phyloP scores from a whole-genome alignment of 2,329 filamentous ascomycete genomes.

The Penicillium sp. region DNA sequence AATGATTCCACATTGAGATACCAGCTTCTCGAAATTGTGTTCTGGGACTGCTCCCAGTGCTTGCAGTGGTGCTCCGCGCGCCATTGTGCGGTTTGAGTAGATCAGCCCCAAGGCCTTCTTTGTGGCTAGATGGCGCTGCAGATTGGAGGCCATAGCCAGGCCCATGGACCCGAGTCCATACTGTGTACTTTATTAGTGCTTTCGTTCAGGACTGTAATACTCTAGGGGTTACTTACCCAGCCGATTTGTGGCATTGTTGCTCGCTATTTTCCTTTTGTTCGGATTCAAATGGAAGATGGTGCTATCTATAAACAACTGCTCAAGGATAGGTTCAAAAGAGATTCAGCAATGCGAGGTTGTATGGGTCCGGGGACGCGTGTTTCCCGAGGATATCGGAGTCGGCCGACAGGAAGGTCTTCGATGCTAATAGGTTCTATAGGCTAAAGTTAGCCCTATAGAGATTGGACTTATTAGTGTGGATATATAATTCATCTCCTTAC shows the following conservation, averaged over 20 bases:
- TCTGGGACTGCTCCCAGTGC: constrained; percentile 36
- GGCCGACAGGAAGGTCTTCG: constrained; percentile 19
- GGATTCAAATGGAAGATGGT: neutral
- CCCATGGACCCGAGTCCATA: constrained; percentile 48
- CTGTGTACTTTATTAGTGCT: constrained; percentile 17
- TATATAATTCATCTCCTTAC: neutral
- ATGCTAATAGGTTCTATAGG: neutral
- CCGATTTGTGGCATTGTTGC: constrained; percentile 36
- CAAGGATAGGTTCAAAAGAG: too few species aligned
- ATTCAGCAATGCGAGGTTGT: neutral
- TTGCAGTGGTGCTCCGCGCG: constrained; percentile 38
- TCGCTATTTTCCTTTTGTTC: neutral
- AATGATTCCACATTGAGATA: constrained; percentile 40
- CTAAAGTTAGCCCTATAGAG: neutral
- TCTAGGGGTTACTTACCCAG: constrained; percentile 29
- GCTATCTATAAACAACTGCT: neutral
- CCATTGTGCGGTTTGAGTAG: constrained; percentile 44
- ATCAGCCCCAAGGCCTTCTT: constrained; percentile 34
- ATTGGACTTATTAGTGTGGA: neutral
- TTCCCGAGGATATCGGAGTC: constrained; percentile 27
- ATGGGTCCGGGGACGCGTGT: constrained; percentile 14
- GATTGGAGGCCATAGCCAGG: constrained; percentile 45
- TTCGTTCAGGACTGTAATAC: neutral
- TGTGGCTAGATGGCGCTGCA: constrained; percentile 40
- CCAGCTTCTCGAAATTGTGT: constrained; percentile 34